Percentiles rank a stretch among this genome's conserved stretches.
Conservation (phyloP, 1,284 basidiomycete genomes). For the Albatrellus sp. region DNA sequence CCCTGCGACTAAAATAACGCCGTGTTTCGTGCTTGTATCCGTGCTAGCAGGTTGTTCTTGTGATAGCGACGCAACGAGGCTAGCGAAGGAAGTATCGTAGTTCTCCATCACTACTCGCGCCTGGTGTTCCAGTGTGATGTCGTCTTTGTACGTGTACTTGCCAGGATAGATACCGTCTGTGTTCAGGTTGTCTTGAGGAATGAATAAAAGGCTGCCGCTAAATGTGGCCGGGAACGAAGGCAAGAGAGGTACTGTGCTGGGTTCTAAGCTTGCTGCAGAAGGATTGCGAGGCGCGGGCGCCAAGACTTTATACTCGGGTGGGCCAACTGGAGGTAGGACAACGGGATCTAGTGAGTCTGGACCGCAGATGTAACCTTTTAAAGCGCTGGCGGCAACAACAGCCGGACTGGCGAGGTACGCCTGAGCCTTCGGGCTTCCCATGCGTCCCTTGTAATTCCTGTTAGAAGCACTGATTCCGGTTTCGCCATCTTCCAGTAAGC, state of each 20-base stretch:
- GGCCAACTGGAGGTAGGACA: conserved; percentile 37
- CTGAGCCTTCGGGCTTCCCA: conserved; percentile 91
- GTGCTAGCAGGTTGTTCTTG: conserved; percentile 11
- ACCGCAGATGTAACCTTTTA: conserved; percentile 84
- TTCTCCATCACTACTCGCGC: conserved; percentile 99
- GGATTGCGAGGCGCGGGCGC: conserved; percentile 20
- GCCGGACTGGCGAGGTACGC: conserved; percentile 95
- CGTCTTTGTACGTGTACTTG: conserved; percentile 99
- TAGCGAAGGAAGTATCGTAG: conserved; percentile 86
- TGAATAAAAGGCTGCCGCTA: conserved; percentile 78
- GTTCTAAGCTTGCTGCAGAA: conserved; percentile 14
- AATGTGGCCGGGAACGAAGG: conserved; percentile 79
- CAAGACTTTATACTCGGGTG: conserved; percentile 50
- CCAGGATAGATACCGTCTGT: conserved; percentile 99
- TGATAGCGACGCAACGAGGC: conserved; percentile 53
- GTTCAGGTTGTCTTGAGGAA: conserved; percentile 95
- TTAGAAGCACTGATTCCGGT: conserved; percentile 97
- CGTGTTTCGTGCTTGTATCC: conserved; percentile 21
- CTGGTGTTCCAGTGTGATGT: conserved; percentile 90
- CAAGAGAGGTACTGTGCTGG: conserved; percentile 43
- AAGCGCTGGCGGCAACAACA: conserved; percentile 91
- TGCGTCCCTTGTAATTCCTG: conserved; percentile 97
- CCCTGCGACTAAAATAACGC: conserved; percentile 80
- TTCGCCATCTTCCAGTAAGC: conserved; percentile 88
- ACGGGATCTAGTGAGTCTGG: conserved; percentile 60